These are phyloP conservation scores for Zoysia japonica DNA, from an alignment of 176 grass and related monocot species.

Conservation along the genomic window DNA sequence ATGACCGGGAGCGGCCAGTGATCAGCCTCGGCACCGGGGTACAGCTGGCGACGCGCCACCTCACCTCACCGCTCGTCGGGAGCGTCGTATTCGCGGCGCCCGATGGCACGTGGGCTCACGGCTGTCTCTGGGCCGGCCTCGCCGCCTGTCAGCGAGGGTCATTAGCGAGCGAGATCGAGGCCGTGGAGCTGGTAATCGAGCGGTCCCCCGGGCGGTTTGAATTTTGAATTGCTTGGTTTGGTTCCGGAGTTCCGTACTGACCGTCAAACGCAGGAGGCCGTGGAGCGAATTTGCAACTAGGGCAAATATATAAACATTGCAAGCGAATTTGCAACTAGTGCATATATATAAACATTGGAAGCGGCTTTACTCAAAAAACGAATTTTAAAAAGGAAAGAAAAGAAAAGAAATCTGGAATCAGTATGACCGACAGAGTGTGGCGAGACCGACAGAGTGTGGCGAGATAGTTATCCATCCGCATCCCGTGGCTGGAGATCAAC, in stretches of 20 bases:
- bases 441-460: not conserved
- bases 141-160: not conserved
- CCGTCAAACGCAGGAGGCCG: conserved; percentile 38
- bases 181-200: conserved; percentile 26
- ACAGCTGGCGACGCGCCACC: conserved; percentile 54
- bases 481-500: not conserved
- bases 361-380: too few species aligned
- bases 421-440: too few species aligned
- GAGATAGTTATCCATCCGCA: not conserved
- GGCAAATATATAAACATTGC: too few species aligned
- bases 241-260: conserved; percentile 34
- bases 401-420: not conserved
- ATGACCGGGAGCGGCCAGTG: conserved; percentile 34
- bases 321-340: too few species aligned
- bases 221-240: conserved; percentile 36
- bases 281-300: not conserved
- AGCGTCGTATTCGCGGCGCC: conserved; percentile 20
- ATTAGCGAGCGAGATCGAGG: not conserved
- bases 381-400: not conserved
- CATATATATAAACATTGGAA: too few species aligned
- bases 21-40: conserved; percentile 18
- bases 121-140: rapidly evolving
- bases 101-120: conserved; percentile 34
- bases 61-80: conserved; percentile 12
- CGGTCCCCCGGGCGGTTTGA: conserved; percentile 34